Conservation (phyloP, 2,329 filamentous ascomycete species). For the Phaeosphaeria sp. region DNA sequence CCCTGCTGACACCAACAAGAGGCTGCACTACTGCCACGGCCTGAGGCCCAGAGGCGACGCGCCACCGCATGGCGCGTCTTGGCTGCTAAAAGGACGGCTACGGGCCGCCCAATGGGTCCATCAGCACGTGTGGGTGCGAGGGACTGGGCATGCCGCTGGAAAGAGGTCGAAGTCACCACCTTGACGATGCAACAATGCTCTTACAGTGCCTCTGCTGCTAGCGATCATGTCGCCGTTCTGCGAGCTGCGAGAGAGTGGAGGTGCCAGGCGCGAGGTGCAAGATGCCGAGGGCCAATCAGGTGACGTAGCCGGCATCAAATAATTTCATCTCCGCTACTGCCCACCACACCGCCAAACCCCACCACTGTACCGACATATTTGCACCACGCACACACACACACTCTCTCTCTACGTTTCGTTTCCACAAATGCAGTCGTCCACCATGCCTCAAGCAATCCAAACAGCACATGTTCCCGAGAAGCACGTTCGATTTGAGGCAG, state of each 20-base stretch:
- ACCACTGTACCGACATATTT: neutral
- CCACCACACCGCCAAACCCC: neutral
- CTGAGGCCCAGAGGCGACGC: constrained; percentile 24
- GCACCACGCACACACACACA: neutral
- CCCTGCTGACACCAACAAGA: constrained; percentile 42
- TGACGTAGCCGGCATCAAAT: constrained; percentile 1
- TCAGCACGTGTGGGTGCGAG: neutral
- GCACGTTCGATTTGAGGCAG: constrained; percentile 30
- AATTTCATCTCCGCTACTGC: neutral
- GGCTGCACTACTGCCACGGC: constrained; percentile 12
- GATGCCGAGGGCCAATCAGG: neutral
- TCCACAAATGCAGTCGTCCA: neutral
- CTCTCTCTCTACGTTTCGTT: neutral
- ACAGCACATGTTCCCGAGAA: constrained; percentile 24
- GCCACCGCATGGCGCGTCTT: constrained; percentile 16
- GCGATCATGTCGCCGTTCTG: neutral
- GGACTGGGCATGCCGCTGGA: neutral
- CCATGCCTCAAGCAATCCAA: constrained; percentile 19
- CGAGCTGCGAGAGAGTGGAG: neutral
- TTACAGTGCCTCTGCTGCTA: neutral
- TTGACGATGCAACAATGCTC: neutral
- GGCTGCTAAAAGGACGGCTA: constrained; percentile 18
- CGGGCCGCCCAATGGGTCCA: constrained; percentile 10
- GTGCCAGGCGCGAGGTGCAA: neutral
- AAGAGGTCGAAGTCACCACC: neutral